A percentile compares a stretch with the other conserved stretches of the same genome.
phyloP scores from a whole-genome alignment of 1,284 basidiomycete species.

The Ceratobasidium sp. region DNA sequence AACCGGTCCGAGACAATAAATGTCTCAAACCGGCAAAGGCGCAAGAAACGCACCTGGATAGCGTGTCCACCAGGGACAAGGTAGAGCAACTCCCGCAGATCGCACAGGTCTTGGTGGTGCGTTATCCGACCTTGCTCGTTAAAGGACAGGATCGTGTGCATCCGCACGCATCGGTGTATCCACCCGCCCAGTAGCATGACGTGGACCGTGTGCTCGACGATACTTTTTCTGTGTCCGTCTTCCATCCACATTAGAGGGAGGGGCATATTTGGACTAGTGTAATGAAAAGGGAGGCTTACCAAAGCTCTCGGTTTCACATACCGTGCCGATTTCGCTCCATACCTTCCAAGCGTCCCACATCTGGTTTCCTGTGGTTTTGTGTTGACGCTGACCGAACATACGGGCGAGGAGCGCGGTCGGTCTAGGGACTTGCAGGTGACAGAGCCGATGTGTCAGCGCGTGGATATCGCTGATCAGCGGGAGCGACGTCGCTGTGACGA shows the following conservation, averaged over 20 bases:
- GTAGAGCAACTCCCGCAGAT: conserved; percentile 24
- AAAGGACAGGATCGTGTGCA: conserved; percentile 39
- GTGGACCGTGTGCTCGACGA: conserved; percentile 33
- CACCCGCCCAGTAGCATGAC: conserved; percentile 19
- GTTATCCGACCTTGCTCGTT: conserved; percentile 39
- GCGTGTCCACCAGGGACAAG: conserved; percentile 38
- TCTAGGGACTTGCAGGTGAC: conserved; percentile 24
- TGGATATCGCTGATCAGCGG: conserved; percentile 28
- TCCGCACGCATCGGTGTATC: conserved; percentile 23
- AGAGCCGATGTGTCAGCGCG: conserved; percentile 29
- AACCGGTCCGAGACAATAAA: too few species aligned
- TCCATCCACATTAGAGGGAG: too few species aligned
- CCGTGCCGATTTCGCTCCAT: conserved; percentile 39
- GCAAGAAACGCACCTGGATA: conserved; percentile 19
- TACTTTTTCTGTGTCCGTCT: conserved; percentile 36
- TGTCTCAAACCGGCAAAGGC: background rate
- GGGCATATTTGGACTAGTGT: background rate
- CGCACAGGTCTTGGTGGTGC: conserved; percentile 33
- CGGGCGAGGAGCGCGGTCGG: conserved; percentile 13
- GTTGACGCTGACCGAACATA: conserved; percentile 14
- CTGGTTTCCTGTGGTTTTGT: conserved; percentile 17
- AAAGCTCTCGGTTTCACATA: conserved; percentile 39
- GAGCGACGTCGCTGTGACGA: conserved; percentile 31
- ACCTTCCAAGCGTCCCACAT: conserved; percentile 41
- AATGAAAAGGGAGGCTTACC: conserved; percentile 1